Base-by-base conservation (phyloP, 2,329 filamentous ascomycete species). In the Neobulgaria alba region DNA sequence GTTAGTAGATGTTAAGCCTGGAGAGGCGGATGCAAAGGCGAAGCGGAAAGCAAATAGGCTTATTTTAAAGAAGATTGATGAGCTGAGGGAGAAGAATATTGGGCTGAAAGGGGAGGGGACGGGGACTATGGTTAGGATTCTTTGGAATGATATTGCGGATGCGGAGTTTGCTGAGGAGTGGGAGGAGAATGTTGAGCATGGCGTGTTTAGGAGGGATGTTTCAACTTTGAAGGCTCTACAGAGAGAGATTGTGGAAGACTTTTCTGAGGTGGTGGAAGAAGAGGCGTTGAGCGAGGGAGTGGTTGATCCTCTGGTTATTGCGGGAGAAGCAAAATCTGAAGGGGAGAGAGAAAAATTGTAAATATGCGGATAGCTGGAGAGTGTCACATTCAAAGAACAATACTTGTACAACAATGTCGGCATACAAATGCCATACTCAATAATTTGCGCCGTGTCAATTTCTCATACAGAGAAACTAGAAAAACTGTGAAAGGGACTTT, bases 151-250 rank as follows among this genome's bases (percentile, higher is more conserved):
- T 51, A 43, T 62, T 4, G 41, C 52, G 16, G 61, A 65, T 54
- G 57, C 59, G 0, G 59, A 64, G 41, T 63, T 54, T 47, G 63
- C 62, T 18, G 51, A 54, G 29, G 46, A 43, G n/a, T 65, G 62
- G 63, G 55, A 51, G 7, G 48, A 50, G 7, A 54, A 54, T 19
- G 60, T 65, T 4, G 44, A 55, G 17, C 63, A 65, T 49, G 54
- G 57, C 15, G 31, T 38, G 23, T 41, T 55, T 26, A 26, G n/a
- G n/a, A n/a, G n/a, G n/a, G n/a, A n/a, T n/a, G n/a, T n/a, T n/a
- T n/a, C n/a, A n/a, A n/a, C n/a, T n/a, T n/a, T n/a, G n/a, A n/a
- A n/a, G n/a, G n/a, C n/a, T n/a, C n/a, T n/a, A n/a, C n/a, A n/a
- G n/a, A n/a, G n/a, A n/a, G n/a, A n/a, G n/a, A n/a, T n/a, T n/a